Conservation (phyloP, 129 eudicot genomes). For the Ambrosia trifida region DNA sequence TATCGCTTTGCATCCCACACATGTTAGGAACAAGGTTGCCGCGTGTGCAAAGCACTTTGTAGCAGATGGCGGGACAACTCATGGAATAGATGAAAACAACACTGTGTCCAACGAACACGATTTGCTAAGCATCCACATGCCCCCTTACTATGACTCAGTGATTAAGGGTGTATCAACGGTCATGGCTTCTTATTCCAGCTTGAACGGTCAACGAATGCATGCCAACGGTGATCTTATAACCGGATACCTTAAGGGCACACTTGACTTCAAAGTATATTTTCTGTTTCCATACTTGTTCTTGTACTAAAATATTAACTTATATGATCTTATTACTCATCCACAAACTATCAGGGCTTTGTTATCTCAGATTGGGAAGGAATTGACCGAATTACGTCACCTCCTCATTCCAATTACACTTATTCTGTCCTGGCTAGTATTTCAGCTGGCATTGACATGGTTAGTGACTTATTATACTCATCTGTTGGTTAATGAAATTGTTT, state of each 20-base stretch:
- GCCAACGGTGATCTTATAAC: conserved; percentile 66
- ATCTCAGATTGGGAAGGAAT: conserved; percentile 95
- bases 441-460: conserved; percentile 92
- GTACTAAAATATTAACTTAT: not conserved
- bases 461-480: not conserved
- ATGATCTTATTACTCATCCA: not conserved
- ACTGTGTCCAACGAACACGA: conserved; percentile 56
- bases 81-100: conserved; percentile 78
- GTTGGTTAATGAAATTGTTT: conserved; percentile 6
- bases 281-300: not conserved
- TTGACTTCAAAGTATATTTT: conserved; percentile 64
- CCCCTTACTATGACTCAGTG: conserved; percentile 75
- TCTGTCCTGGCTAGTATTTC: conserved; percentile 67
- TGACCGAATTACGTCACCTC: conserved; percentile 83
- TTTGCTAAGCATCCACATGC: conserved; percentile 83
- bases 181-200: conserved; percentile 88
- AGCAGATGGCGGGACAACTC: conserved; percentile 90
- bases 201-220: conserved; percentile 83
- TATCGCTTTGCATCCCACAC: not conserved
- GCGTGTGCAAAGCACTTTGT: conserved; percentile 97
- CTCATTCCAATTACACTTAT: conserved; percentile 83
- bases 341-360: conserved; percentile 66
- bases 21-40: conserved; percentile 74
- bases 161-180: conserved; percentile 80
- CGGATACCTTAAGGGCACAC: conserved; percentile 70